Evolutionary conservation across 2,329 filamentous ascomycete genomes (phyloP).

Genomic region (Thielaviopsis euricoi): DNA sequence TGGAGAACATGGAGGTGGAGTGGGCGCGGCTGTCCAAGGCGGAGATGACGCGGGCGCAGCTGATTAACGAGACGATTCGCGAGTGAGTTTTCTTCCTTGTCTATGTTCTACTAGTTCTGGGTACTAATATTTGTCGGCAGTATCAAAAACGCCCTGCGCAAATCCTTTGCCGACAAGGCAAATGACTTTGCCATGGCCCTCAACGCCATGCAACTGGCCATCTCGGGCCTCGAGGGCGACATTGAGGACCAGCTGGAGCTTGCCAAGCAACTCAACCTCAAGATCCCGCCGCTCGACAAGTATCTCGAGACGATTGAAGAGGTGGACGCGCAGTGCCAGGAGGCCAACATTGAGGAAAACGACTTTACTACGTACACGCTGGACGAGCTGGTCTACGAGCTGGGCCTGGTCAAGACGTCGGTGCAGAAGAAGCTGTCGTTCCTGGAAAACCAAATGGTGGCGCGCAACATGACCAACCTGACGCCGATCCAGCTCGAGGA

Average conservation of each 20-base stretch:
- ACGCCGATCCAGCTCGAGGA: constrained; percentile 97
- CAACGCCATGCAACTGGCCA: constrained; percentile 85
- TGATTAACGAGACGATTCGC: constrained; percentile 96
- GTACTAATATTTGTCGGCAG: constrained; percentile 22
- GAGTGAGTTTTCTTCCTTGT: constrained; percentile 41
- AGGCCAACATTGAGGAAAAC: constrained; percentile 98
- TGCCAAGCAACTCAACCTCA: constrained; percentile 70
- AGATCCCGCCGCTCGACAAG: constrained; percentile 72
- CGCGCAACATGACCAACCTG: constrained; percentile 94
- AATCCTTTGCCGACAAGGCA: constrained; percentile 90
- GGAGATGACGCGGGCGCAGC: constrained; percentile 75
- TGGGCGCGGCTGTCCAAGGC: constrained; percentile 68
- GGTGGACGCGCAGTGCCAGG: constrained; percentile 75
- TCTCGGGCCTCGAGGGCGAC: constrained; percentile 93
- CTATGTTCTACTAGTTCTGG: background rate
- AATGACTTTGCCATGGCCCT: constrained; percentile 94
- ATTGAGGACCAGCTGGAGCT: constrained; percentile 88
- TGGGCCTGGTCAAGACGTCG: constrained; percentile 76
- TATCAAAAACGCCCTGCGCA: constrained; percentile 89
- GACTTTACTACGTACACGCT: constrained; percentile 99
- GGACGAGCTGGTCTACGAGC: constrained; percentile 87
- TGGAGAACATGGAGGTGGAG: constrained; percentile 67
- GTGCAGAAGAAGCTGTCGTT: constrained; percentile 95
- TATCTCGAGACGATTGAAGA: constrained; percentile 78
- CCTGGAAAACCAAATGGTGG: constrained; percentile 96